Conservation (phyloP, 2,329 filamentous ascomycete genomes). For the Furcasterigmium furcatum region DNA sequence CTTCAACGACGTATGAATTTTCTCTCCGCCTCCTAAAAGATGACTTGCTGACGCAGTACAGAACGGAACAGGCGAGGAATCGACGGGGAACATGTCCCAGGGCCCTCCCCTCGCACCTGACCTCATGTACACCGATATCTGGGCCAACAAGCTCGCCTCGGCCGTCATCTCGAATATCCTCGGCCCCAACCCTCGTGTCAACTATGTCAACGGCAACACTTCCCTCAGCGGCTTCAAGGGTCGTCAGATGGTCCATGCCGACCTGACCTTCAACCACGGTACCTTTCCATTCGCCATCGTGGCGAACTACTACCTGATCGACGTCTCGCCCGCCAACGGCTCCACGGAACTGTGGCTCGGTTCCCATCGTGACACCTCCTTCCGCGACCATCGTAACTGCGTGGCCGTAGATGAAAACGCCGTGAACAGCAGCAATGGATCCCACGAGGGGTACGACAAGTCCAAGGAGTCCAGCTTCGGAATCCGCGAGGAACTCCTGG, state of each 20-base stretch:
- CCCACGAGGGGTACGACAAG: too few relatives aligned
- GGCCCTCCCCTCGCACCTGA: conserved; percentile 11
- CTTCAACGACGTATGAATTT: too few relatives aligned
- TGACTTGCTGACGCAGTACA: neutral
- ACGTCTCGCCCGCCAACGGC: conserved; percentile 12
- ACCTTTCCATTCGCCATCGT: conserved; percentile 8
- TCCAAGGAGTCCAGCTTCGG: too few relatives aligned
- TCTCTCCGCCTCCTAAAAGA: neutral
- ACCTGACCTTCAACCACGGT: conserved; percentile 7
- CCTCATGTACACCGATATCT: conserved; percentile 12
- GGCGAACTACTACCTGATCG: conserved; percentile 8
- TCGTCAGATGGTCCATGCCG: conserved; percentile 8
- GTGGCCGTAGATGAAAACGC: neutral
- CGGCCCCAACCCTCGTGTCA: conserved; percentile 5
- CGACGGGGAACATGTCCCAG: conserved; percentile 15
- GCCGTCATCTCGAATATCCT: conserved; percentile 4
- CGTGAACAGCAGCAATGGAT: too few relatives aligned
- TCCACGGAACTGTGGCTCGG: conserved; percentile 15
- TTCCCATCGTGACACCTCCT: conserved; percentile 8
- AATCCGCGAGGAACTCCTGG: too few relatives aligned
- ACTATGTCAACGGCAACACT: conserved; percentile 10
- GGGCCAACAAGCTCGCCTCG: conserved; percentile 8
- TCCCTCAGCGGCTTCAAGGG: conserved; percentile 6
- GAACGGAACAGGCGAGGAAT: conserved; percentile 10
- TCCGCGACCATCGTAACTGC: conserved; percentile 10